These are phyloP conservation scores for Suillus plorans DNA, from an alignment of 768 basidiomycete species.

Conservation along the genomic window DNA sequence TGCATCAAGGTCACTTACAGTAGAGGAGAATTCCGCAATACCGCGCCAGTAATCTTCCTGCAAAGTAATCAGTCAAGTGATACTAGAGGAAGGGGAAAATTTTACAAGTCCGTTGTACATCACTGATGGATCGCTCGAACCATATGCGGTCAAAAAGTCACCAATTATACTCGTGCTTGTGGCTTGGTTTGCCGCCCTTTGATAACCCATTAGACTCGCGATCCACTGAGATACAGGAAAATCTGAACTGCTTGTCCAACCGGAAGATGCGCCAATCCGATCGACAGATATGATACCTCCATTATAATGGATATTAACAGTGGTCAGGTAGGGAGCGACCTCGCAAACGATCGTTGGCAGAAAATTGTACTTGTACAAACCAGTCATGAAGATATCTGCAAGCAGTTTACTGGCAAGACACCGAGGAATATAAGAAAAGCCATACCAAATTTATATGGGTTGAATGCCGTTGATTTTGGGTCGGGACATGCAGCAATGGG, in stretches of 20 bases:
- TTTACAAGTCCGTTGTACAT: slow-evolving; percentile 1
- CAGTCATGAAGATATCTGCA: neutral
- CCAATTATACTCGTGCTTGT: neutral
- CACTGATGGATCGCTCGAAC: neutral
- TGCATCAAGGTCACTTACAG: neutral
- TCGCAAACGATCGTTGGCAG: slow-evolving; percentile 10
- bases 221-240: neutral
- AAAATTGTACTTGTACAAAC: slow-evolving; percentile 15
- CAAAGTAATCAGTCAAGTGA: neutral
- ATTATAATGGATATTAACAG: slow-evolving; percentile 14
- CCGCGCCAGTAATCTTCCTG: slow-evolving; percentile 13
- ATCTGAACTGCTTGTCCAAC: neutral
- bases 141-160: slow-evolving; percentile 3
- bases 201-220: neutral
- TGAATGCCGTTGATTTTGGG: neutral
- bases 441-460: slow-evolving; percentile 2
- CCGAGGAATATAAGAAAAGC: neutral
- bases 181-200: neutral
- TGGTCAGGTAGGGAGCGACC: slow-evolving; percentile 13
- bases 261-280: neutral
- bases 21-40: slow-evolving; percentile 8
- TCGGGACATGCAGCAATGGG: slow-evolving; percentile 6
- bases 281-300: slow-evolving; percentile 1
- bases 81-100: neutral
- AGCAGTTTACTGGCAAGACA: slow-evolving; percentile 7